phyloP scores from a whole-genome alignment of 768 basidiomycete genomes.

The Rhodotorula diobovata region DNA sequence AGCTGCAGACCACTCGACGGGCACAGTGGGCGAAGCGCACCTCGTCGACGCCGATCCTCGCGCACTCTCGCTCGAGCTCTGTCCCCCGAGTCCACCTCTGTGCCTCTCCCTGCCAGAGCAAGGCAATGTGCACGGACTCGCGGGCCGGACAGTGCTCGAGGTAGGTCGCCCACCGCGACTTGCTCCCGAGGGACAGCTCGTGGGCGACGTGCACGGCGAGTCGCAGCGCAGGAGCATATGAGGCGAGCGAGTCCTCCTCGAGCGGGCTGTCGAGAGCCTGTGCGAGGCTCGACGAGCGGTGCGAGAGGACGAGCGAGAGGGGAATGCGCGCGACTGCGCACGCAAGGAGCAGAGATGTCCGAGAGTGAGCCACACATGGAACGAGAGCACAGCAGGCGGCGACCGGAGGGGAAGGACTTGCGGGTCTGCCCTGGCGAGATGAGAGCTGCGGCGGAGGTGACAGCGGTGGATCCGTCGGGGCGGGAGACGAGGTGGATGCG shows the following conservation, averaged over 20 bases:
- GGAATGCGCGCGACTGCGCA: constrained; percentile 43
- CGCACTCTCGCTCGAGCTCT: constrained; percentile 35
- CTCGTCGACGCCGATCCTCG: constrained; percentile 1
- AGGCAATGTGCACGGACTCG: constrained; percentile 40
- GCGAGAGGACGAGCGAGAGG: constrained; percentile 42
- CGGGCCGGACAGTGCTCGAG: constrained; percentile 46
- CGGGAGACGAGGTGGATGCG: constrained; percentile 14
- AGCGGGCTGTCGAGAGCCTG: background rate
- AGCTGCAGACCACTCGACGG: no score
- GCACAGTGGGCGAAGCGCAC: background rate
- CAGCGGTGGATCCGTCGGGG: background rate
- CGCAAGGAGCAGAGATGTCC: background rate
- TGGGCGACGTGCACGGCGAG: constrained; percentile 47
- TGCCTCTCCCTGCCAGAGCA: constrained; percentile 47
- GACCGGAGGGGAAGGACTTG: background rate
- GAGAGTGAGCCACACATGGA: background rate
- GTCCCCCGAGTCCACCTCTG: constrained; percentile 44
- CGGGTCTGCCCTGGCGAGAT: background rate
- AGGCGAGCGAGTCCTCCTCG: background rate
- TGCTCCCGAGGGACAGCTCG: constrained; percentile 44
- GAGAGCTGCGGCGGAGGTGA: background rate
- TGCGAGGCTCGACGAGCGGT: constrained; percentile 39
- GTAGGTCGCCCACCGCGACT: constrained; percentile 47
- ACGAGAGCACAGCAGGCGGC: no score
- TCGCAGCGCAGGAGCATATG: constrained; percentile 42